phyloP scores from a whole-genome alignment of 2,329 filamentous ascomycete species.

The Aphanoascus verrucosus region DNA sequence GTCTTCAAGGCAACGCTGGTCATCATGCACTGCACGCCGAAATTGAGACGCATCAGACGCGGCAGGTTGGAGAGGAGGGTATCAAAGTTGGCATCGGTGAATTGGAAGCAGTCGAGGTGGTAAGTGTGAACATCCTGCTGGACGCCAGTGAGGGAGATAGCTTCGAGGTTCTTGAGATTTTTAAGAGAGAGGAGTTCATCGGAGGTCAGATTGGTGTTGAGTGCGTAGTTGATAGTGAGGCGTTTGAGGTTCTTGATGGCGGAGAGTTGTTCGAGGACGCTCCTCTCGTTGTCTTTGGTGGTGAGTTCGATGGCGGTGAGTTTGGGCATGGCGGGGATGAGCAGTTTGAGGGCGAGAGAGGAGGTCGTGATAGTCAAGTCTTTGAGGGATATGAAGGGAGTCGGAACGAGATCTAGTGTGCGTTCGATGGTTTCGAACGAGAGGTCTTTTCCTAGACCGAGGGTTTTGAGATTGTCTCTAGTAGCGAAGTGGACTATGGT shows the following conservation, averaged over 20 bases:
- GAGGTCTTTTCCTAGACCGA: background rate
- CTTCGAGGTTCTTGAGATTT: background rate
- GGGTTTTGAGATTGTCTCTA: background rate
- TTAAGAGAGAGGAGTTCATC: conserved; percentile 4
- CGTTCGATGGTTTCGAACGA: background rate
- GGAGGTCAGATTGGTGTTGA: background rate
- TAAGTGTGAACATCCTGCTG: background rate
- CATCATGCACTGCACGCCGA: conserved; percentile 1
- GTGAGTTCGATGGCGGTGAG: background rate
- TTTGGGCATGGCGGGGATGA: background rate
- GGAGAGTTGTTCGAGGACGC: background rate
- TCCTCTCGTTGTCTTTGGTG: background rate
- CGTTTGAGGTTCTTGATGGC: background rate
- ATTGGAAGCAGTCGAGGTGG: background rate
- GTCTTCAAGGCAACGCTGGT: background rate
- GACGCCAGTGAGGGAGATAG: background rate
- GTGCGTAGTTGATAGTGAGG: background rate
- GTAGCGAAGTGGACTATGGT: background rate
- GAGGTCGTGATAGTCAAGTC: background rate
- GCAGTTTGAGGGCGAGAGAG: background rate
- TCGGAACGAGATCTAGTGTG: background rate
- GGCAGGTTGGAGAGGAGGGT: background rate
- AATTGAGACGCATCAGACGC: background rate
- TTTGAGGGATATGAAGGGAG: background rate
- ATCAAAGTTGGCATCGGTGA: conserved; percentile 1